A percentile compares a stretch with the other conserved stretches of the same genome.
Conservation (phyloP, 371 early-diverging fungal species). For the Circinella minor region DNA sequence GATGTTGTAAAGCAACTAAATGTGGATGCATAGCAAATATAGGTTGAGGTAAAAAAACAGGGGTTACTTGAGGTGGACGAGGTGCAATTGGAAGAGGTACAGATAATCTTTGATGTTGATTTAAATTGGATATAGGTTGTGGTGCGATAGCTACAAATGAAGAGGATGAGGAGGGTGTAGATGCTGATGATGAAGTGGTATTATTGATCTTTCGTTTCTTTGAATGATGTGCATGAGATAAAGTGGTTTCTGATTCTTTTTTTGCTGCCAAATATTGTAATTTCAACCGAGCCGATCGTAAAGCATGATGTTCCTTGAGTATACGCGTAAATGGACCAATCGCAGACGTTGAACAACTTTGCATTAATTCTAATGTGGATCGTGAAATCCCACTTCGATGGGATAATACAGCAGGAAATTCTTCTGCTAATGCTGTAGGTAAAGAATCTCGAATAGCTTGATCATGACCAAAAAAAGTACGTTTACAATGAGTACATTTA, state of each 20-base stretch:
- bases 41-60: slow-evolving; percentile 8
- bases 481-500: slow-evolving; percentile 3
- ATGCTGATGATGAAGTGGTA: not conserved
- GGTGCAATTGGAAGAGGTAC: slow-evolving; percentile 1
- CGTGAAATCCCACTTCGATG: slow-evolving; percentile 9
- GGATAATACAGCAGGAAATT: slow-evolving; percentile 3
- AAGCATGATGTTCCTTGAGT: slow-evolving; percentile 9
- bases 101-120: not conserved
- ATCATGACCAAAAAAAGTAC: slow-evolving; percentile 6
- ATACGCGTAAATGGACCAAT: slow-evolving; percentile 1
- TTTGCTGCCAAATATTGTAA: slow-evolving; percentile 3
- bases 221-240: too few species aligned
- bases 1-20: slow-evolving; percentile 3
- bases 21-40: slow-evolving; percentile 9
- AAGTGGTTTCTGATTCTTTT: not conserved
- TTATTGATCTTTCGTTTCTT: not conserved
- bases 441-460: not conserved
- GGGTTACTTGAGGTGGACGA: slow-evolving; percentile 1
- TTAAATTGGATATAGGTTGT: not conserved
- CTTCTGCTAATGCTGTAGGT: not conserved
- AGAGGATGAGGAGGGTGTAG: not conserved
- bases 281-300: slow-evolving; percentile 8
- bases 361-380: slow-evolving; percentile 1
- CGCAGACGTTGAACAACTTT: not conserved
- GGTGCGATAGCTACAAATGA: not conserved